phyloP scores from a whole-genome alignment of 2,329 filamentous ascomycete genomes.

The Aspergillus sojae region DNA sequence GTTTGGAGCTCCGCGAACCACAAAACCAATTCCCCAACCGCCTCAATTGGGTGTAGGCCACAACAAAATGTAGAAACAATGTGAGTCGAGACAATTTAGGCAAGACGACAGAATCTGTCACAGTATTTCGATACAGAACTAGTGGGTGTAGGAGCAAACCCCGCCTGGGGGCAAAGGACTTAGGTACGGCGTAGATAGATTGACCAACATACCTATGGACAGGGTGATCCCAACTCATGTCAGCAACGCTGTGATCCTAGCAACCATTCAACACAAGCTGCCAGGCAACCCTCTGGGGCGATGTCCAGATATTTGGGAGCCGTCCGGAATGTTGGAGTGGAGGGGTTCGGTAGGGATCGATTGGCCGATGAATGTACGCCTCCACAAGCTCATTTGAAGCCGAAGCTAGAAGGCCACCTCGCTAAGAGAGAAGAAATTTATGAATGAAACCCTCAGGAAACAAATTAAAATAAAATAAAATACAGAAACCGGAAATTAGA shows the following conservation, averaged over 20 bases:
- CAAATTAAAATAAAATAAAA: background rate
- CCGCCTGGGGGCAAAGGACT: constrained; percentile 12
- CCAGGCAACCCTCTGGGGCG: constrained; percentile 35
- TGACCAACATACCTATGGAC: constrained; percentile 45
- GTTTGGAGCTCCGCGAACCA: constrained; percentile 14
- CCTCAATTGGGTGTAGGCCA: background rate
- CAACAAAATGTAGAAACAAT: background rate
- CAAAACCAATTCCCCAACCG: constrained; percentile 9
- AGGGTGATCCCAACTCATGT: constrained; percentile 52
- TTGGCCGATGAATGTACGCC: constrained; percentile 25
- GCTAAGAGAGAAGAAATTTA: background rate
- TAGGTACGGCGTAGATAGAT: constrained; percentile 11
- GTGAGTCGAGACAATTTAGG: background rate
- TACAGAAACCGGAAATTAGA: background rate
- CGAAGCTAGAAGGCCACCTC: constrained; percentile 4
- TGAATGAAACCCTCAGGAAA: background rate
- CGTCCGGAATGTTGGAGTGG: constrained; percentile 34
- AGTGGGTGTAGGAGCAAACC: constrained; percentile 11
- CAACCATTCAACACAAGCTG: constrained; percentile 43
- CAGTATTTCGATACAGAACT: constrained; percentile 2
- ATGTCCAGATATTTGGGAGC: constrained; percentile 24
- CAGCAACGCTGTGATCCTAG: constrained; percentile 40
- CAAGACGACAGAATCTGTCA: background rate
- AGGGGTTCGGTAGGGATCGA: constrained; percentile 25
- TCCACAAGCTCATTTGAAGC: constrained; percentile 31